Evolutionary conservation across 768 basidiomycete genomes (phyloP).

Genomic region (Macrolepiota dolichaula): DNA sequence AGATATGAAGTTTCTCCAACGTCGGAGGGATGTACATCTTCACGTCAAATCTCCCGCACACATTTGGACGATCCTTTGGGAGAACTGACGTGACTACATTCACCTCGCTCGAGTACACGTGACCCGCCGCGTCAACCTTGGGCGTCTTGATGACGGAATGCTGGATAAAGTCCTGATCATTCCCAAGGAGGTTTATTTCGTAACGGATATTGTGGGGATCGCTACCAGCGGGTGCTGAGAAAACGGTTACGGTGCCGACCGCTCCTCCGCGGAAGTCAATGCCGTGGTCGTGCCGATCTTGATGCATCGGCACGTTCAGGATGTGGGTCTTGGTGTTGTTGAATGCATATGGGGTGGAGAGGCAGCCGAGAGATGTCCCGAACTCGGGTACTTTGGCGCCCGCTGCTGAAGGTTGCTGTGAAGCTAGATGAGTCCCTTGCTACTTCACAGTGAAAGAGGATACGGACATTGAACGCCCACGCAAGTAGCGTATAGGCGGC

Average conservation of each 20-base stretch:
- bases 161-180: constrained; percentile 37
- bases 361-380: constrained; percentile 50
- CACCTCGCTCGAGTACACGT: constrained; percentile 32
- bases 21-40: constrained; percentile 46
- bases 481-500: constrained; percentile 38
- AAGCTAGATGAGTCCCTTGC: neutral
- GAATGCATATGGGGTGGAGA: constrained; percentile 41
- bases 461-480: constrained; percentile 47
- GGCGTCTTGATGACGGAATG: constrained; percentile 33
- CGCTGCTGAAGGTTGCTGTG: constrained; percentile 34
- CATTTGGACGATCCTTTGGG: constrained; percentile 14
- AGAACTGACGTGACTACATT: constrained; percentile 33
- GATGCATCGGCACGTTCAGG: constrained; percentile 35
- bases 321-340: constrained; percentile 30
- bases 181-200: constrained; percentile 44
- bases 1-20: constrained; percentile 46
- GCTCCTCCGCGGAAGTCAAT: constrained; percentile 46
- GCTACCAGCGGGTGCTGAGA: constrained; percentile 30
- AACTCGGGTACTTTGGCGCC: constrained; percentile 51
- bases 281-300: constrained; percentile 33
- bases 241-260: constrained; percentile 48
- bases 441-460: neutral
- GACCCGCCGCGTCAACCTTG: constrained; percentile 25
- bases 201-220: constrained; percentile 43
- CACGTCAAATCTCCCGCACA: constrained; percentile 56